These are phyloP conservation scores for Fomes fomentarius DNA, from an alignment of 1,284 basidiomycete genomes.

Conservation along the genomic window DNA sequence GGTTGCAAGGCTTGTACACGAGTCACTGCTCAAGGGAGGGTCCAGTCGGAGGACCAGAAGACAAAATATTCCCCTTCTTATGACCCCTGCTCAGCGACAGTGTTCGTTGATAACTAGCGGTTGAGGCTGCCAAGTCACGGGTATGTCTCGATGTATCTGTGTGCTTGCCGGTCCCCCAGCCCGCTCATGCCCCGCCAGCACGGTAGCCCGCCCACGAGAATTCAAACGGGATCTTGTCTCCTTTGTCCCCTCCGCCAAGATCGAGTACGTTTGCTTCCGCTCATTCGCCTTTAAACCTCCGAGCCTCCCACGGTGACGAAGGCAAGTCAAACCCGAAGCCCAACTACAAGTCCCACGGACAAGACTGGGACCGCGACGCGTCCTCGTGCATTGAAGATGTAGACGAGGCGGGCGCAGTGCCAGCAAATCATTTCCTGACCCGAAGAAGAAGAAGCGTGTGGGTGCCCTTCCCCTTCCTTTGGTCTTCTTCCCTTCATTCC, in stretches of 20 bases:
- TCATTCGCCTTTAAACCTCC: conserved; percentile 87
- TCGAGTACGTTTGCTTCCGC: conserved; percentile 91
- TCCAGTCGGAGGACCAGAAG: conserved; percentile 30
- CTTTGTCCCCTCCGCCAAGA: conserved; percentile 71
- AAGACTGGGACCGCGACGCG: conserved; percentile 62
- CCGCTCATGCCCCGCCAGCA: conserved; percentile 1
- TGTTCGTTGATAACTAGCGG: conserved; percentile 94
- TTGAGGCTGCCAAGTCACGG: conserved; percentile 76
- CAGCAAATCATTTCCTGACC: conserved; percentile 70
- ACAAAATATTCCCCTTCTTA: conserved; percentile 56
- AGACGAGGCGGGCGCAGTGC: conserved; percentile 41
- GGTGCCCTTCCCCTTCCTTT: no score
- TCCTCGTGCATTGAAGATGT: conserved; percentile 61
- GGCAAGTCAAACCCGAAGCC: conserved; percentile 31
- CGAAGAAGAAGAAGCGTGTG: conserved; percentile 92
- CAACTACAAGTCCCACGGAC: conserved; percentile 43
- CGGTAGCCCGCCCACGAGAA: conserved; percentile 60
- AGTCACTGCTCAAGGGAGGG: conserved; percentile 36
- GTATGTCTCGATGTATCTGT: no score
- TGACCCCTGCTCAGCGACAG: conserved; percentile 74
- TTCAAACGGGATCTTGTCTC: conserved; percentile 75
- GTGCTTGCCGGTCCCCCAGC: no score
- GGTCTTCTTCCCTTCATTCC: no score
- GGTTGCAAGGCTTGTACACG: conserved; percentile 51
- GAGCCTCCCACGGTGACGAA: conserved; percentile 56